Evolutionary conservation across 1,139 yeast species (phyloP), one percentile per base, ranked within the genome.

Genomic region (Saccharomyces pastorianus): DNA sequence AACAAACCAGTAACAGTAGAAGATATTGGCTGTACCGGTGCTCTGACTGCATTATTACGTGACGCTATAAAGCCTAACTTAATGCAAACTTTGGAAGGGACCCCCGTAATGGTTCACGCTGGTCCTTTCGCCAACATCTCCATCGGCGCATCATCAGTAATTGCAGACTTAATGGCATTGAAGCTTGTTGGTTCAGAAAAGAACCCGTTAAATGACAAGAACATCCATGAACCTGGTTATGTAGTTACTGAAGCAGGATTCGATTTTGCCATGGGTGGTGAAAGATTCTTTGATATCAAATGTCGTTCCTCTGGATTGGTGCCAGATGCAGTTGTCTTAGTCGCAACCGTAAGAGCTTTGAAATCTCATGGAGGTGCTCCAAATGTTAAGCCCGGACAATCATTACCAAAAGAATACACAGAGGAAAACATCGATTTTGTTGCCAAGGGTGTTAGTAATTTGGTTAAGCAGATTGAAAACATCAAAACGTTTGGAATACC

Each of bases 211-310:
- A 80, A 77, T 59, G 81, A 79, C 60, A 80, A 80, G 67, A 70
- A 71, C 44, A 28, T 28, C 58, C 79, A 80, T 63, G 83, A 85
- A 69, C 82, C 85, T 63, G 98, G 98, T 62, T 91, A 84, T 69
- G 98, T 91, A 57, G 91, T 91, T 55, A 91, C 98, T 51, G 98
- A 91, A 73, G 98, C 98, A 41, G 99, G 98, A 58, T 93, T 93
- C 76, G 99, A 93, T 73, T 91, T 93, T 79, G 93, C 98, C 54
- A 93, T 93, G 97, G 99, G 99, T 70, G 98, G 98, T 70, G 99
- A 93, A 76, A 82, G 98, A 71, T 93, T 93, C 76, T 82, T 91
- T 73, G 91, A 93, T 77, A 93, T 93, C 75, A 93, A 93, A 76
- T 90, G 97, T 75, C 84, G 99, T 71, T 82, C 95, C 31, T 85